Evolutionary conservation across 2,329 filamentous ascomycete genomes (phyloP), one percentile per base, ranked within the genome.

Genomic region (Fusarium nanum): DNA sequence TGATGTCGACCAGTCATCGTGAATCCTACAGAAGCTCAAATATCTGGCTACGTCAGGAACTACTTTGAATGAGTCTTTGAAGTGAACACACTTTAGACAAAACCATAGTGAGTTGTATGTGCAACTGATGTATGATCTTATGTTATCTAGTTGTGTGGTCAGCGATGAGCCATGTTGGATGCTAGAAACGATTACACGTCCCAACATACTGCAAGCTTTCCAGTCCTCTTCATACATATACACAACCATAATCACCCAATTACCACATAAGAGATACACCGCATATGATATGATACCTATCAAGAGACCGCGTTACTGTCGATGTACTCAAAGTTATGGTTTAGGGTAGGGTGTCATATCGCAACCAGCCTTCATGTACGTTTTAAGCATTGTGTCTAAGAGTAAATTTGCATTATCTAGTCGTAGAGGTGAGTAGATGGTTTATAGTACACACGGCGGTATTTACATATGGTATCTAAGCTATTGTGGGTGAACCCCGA

Each of bases 291-390:
- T 41, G n/a, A 11, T 3, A 16, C 20, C 23, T 28, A 18, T 22
- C 10, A 11, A 14, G 18, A 18, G 34, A 22, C 6, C 11, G 7
- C 6, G 27, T 27, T 28, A 10, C 4, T 44, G n/a, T 23, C 16
- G 18, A 9, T 25, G 4, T 30, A 12, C 18, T 22, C 28, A 14
- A 50, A 20, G 28, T 23, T 13, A 18, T 28, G 37, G 22, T 60
- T 23, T 22, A 66, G 62, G 60, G 62, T 65, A 65, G 54, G 13
- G n/a, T 6, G 20, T 16, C 4, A 34, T 25, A 44, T 18, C 14
- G 37, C 14, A 13, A 23, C 34, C 13, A 20, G 23, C 16, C 22
- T 30, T 18, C 13, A 44, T 16, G 18, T 23, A 10, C 10, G 22
- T 41, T 22, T 32, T 32, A 13, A 13, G 13, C 18, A 49, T 41